phyloP scores from a whole-genome alignment of 805 yeast genomes.

The Debaryomyces castellii region DNA sequence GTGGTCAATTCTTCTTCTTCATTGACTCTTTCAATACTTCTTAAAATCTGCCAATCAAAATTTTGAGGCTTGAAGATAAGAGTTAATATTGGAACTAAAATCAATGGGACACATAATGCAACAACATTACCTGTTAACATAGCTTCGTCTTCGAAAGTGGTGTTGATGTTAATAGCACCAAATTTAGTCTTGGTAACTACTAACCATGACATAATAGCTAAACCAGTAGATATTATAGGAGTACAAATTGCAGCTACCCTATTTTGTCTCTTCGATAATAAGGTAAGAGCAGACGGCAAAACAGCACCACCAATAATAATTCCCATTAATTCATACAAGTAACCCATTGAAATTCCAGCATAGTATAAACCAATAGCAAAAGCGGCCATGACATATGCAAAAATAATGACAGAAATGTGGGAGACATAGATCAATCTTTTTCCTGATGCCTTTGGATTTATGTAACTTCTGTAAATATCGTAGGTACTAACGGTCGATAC shows the following conservation, averaged over 20 bases:
- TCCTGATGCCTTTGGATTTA: slow-evolving; percentile 78
- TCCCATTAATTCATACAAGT: slow-evolving; percentile 85
- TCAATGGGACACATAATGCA: slow-evolving; percentile 69
- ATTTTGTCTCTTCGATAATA: slow-evolving; percentile 66
- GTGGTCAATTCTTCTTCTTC: slow-evolving; percentile 63
- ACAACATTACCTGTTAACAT: slow-evolving; percentile 90
- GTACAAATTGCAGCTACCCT: slow-evolving; percentile 66
- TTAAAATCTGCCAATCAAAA: slow-evolving; percentile 70
- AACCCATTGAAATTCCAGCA: slow-evolving; percentile 85
- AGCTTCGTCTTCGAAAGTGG: slow-evolving; percentile 80
- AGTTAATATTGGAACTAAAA: slow-evolving; percentile 67
- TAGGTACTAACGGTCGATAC: slow-evolving; percentile 84
- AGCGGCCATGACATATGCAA: slow-evolving; percentile 69
- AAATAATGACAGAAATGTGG: slow-evolving; percentile 60
- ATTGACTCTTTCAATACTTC: slow-evolving; percentile 62
- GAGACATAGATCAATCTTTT: slow-evolving; percentile 67
- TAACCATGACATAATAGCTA: slow-evolving; percentile 66
- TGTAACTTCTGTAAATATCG: slow-evolving; percentile 78
- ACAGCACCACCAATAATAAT: slow-evolving; percentile 86
- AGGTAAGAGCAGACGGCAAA: slow-evolving; percentile 67
- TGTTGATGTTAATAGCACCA: slow-evolving; percentile 32
- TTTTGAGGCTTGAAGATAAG: slow-evolving; percentile 64
- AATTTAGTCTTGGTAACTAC: slow-evolving; percentile 33
- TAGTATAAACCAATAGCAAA: slow-evolving; percentile 80
- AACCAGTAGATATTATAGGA: slow-evolving; percentile 74